Base-by-base conservation (phyloP, 2,329 filamentous ascomycete species). In the Colletotrichum paranaense region DNA sequence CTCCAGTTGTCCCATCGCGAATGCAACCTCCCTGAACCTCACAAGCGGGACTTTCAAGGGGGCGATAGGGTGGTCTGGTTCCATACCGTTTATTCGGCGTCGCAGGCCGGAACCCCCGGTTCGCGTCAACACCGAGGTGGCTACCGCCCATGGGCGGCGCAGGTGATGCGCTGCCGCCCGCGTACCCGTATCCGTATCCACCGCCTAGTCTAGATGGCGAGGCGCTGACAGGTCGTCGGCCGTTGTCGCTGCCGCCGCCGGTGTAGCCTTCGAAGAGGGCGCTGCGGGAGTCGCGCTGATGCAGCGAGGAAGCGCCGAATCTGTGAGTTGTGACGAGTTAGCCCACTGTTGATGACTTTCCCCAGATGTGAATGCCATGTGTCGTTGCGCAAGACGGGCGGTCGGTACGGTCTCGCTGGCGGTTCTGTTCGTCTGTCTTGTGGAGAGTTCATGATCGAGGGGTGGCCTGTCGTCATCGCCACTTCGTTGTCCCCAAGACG, bases 241-340 rank as follows among this genome's bases (percentile, higher is more conserved):
- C 80, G 75, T 84, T 83, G 73, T 83, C 81, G 76, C 42, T 81
- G 76, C 42, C 42, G 42, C 42, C 42, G 42, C 82, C 82, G 75
- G 88, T 91, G 83, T 95, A 95, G 77, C 92, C 91, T 77, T 93
- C 92, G 84, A 95, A 95, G 76, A 95, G 90, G 76, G 92, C 91
- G 80, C 90, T 92, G 79, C 93, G 87, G 79, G 91, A 88, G 85
- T 94, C 88, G 85, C 93, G 89, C 86, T 95, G 93, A 82, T 94
- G 93, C 75, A 94, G 89, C 76, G 88, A 88, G 60, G 91, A 92
- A 78, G 88, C 84, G 77, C 90, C 88, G 82, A 94, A 94, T 86
- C 92, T 93, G 56, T 60, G 74, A 3, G 57, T 52, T 12, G 26
- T 2, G 24, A 26, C 8, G n/a, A 30, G 6, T 19, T n/a, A 64